These are phyloP conservation scores for Calonectria hawksworthii DNA, from an alignment of 2,329 filamentous ascomycete genomes.

Conservation along the genomic window DNA sequence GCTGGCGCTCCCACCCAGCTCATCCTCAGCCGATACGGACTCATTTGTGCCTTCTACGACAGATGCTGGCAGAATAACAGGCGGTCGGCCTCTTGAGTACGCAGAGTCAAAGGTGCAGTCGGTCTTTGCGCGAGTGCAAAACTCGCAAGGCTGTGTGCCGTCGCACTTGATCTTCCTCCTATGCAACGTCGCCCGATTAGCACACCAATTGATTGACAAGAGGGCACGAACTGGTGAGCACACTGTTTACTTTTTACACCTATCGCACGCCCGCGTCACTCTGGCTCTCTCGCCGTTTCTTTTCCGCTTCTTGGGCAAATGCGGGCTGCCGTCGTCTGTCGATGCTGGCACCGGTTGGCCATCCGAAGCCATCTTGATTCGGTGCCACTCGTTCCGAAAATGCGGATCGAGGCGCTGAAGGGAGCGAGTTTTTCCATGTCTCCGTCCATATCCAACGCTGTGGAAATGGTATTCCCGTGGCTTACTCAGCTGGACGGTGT, in stretches of 20 bases:
- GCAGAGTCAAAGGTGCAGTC: conserved; percentile 43
- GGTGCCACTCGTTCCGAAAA: conserved; percentile 4
- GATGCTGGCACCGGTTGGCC: conserved; percentile 3
- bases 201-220: background rate
- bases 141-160: conserved; percentile 44
- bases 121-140: conserved; percentile 37
- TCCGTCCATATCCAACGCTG: background rate
- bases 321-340: conserved; percentile 11
- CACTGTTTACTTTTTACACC: conserved; percentile 43
- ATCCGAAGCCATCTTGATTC: conserved; percentile 23
- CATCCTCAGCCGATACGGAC: conserved; percentile 10
- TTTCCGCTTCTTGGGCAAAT: conserved; percentile 39
- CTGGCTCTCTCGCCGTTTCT: conserved; percentile 40
- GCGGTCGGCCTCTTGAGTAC: conserved; percentile 42
- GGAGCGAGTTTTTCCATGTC: conserved; percentile 15
- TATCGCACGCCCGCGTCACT: conserved; percentile 45
- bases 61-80: conserved; percentile 36
- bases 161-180: conserved; percentile 46
- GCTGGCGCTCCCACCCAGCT: background rate
- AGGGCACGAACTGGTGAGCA: background rate
- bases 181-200: conserved; percentile 24
- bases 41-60: conserved; percentile 20
- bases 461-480: background rate
- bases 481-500: background rate
- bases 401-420: background rate